Base-by-base conservation (phyloP, 192 early-diverging fungal genomes). In the Entomortierella parvispora region DNA sequence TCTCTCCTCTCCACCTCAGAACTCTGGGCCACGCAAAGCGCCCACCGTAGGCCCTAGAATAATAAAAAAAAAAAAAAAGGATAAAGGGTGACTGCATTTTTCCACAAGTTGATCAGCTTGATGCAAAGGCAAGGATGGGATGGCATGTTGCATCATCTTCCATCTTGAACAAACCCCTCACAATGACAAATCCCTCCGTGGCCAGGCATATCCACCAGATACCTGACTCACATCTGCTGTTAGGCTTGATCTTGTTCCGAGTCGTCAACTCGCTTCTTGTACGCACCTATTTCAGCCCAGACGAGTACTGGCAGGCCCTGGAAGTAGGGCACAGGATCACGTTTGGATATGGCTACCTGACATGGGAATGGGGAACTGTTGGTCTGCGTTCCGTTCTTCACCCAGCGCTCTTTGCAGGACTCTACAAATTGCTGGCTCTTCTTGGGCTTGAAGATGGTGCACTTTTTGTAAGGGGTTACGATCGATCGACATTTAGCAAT, bases 251-350 rank as follows among this genome's bases (percentile, higher is more conserved):
- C 51, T 51, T 79, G 15, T 93, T 92, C 71, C 85, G 94, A 7
- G 47, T 83, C 40, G 45, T 82, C 48, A 95, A 93, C 75, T 84
- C 89, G 3, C 57, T 84, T 32, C 47, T 86, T 17, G 83, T 89
- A 31, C 45, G 62, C n/a, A 97, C 96, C 20, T 98, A 86, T 61
- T 93, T 93, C 62, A 90, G 93, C 62, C 96, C 97, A 1, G 97
- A 99, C 83, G 96, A 99, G 80, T 97, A 94, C 83, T 99, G 96
- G 96, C 97, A 99, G 80, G 88, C 90, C 32, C 89, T 92, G 45
- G 97, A 99, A 81, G 92, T 99, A 17, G 96, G 91, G 2, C 95
- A 98, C 80, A 72, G 82, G 32, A 66, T 85, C n/a, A 88, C 92
- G 2, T 97, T 97, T 88, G 93, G 93, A 69, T 90, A 92, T 70